phyloP scores from a whole-genome alignment of 2,329 filamentous ascomycete genomes.

The Penicillium sclerotiorum region DNA sequence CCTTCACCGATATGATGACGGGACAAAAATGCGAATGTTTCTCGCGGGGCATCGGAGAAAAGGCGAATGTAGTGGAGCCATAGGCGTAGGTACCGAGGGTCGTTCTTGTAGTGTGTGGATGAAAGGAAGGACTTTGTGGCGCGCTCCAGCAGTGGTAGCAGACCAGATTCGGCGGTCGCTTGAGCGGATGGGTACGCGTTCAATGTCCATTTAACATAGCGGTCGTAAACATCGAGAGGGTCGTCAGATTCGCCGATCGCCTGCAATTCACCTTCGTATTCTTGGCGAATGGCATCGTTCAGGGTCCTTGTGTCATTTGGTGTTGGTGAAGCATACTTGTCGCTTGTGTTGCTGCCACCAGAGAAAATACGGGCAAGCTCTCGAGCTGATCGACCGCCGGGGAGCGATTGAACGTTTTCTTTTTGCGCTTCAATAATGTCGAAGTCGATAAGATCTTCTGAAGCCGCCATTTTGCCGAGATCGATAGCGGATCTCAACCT shows the following conservation, averaged over 20 bases:
- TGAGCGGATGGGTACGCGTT: conserved; percentile 94
- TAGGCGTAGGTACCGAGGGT: conserved; percentile 86
- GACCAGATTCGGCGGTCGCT: conserved; percentile 86
- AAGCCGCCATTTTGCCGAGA: conserved; percentile 50
- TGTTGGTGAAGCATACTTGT: conserved; percentile 63
- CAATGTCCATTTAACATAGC: conserved; percentile 95
- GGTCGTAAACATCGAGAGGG: conserved; percentile 90
- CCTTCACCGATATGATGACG: conserved; percentile 84
- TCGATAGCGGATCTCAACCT: conserved; percentile 42
- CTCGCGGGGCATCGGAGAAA: conserved; percentile 89
- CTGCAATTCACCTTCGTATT: conserved; percentile 82
- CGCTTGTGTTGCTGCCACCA: conserved; percentile 39
- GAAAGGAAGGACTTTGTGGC: conserved; percentile 87
- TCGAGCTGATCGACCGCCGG: conserved; percentile 83
- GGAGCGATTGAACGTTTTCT: conserved; percentile 95
- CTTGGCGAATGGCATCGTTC: conserved; percentile 76
- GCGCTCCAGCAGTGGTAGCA: conserved; percentile 85
- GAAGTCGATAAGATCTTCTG: conserved; percentile 62
- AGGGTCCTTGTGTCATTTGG: conserved; percentile 74
- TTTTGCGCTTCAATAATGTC: conserved; percentile 95
- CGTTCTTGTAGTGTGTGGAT: conserved; percentile 89
- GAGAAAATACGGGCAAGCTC: conserved; percentile 78
- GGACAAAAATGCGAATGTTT: conserved; percentile 88
- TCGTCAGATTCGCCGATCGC: conserved; percentile 86
- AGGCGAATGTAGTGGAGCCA: conserved; percentile 94